phyloP scores from a whole-genome alignment of 495 filamentous ascomycete genomes.

The Xylaria intraflava region DNA sequence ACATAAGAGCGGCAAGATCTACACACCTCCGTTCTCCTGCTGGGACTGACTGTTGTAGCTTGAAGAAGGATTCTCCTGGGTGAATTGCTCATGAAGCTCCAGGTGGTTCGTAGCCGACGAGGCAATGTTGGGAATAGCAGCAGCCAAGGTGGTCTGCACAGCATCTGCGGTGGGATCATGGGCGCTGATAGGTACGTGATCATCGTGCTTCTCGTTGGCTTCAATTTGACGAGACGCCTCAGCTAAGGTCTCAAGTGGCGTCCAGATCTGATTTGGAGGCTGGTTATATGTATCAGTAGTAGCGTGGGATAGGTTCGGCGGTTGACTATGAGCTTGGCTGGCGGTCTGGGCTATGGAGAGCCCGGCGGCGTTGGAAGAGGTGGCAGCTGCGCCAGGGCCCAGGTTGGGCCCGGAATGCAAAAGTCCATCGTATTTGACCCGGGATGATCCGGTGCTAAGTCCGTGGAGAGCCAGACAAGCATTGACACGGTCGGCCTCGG shows the following conservation, averaged over 20 bases:
- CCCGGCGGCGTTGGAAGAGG: not conserved
- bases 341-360: not conserved
- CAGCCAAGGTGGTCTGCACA: conserved; percentile 18
- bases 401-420: conserved; percentile 18
- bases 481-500: conserved; percentile 57
- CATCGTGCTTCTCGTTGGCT: conserved; percentile 44
- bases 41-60: conserved; percentile 29
- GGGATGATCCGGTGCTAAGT: conserved; percentile 34
- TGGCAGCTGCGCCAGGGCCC: conserved; percentile 4
- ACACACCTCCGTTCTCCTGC: conserved; percentile 32
- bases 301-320: conserved; percentile 23
- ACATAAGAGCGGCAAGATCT: not conserved
- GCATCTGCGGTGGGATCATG: conserved; percentile 13
- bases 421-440: conserved; percentile 24
- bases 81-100: conserved; percentile 46
- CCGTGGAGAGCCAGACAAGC: conserved; percentile 48
- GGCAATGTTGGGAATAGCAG: conserved; percentile 9
- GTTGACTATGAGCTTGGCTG: conserved; percentile 26
- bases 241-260: conserved; percentile 70
- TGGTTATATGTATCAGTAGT: not conserved
- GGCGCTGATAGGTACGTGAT: conserved; percentile 11
- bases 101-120: conserved; percentile 24
- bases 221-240: conserved; percentile 72
- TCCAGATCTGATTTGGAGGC: conserved; percentile 50
- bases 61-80: conserved; percentile 38